Evolutionary conservation across 148 eudicot species (phyloP).

Genomic region (Salicornia ramosissima): DNA sequence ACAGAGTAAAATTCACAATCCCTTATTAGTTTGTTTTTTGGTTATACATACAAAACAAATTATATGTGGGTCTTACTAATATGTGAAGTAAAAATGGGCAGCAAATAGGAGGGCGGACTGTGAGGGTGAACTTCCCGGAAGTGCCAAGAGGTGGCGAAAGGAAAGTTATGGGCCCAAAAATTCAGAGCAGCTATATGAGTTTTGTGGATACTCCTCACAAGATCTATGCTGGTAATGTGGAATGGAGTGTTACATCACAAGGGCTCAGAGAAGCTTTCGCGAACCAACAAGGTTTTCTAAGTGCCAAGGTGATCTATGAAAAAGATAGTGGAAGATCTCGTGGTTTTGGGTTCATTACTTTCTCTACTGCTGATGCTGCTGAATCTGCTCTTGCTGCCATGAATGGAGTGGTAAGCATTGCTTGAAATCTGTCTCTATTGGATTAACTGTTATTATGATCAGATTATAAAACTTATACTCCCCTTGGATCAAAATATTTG

Average conservation of each 20-base stretch:
- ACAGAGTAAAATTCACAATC: no score
- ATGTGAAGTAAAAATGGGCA: constrained; percentile 26
- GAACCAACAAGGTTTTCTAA: constrained; percentile 55
- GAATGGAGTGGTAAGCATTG: constrained; percentile 69
- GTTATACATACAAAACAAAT: no score
- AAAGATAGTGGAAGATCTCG: constrained; percentile 73
- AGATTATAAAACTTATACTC: background rate
- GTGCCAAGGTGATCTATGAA: constrained; percentile 79
- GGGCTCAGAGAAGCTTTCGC: constrained; percentile 63
- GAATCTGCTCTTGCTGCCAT: constrained; percentile 57
- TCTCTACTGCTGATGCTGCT: constrained; percentile 59
- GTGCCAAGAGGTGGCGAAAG: constrained; percentile 89
- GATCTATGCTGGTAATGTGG: constrained; percentile 79
- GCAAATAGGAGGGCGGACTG: constrained; percentile 82
- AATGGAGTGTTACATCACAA: constrained; percentile 64
- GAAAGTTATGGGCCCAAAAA: constrained; percentile 60
- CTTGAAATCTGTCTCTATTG: background rate
- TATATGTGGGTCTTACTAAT: background rate
- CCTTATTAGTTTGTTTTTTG: no score
- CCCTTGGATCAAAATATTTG: no score
- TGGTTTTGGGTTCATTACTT: constrained; percentile 82
- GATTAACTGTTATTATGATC: background rate
- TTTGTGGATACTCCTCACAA: constrained; percentile 83
- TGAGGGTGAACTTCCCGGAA: constrained; percentile 92
- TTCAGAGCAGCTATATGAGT: constrained; percentile 42